phyloP scores from a whole-genome alignment of 2,329 filamentous ascomycete species.

The Ramularia collo-cygni region DNA sequence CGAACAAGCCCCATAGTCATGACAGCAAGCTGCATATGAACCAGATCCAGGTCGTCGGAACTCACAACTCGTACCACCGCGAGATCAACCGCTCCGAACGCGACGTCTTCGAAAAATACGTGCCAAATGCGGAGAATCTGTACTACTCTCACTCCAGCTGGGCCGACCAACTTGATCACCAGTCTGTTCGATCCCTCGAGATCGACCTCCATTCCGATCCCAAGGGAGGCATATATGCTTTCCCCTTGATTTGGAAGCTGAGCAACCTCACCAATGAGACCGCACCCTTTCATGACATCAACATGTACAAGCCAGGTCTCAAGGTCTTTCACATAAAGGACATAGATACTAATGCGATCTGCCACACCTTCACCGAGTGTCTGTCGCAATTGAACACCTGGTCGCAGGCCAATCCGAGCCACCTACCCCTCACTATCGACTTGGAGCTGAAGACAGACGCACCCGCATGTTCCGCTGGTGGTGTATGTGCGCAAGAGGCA shows the following conservation, averaged over 20 bases:
- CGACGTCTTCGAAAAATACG: constrained; percentile 34
- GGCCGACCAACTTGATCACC: constrained; percentile 39
- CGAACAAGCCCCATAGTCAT: constrained; percentile 3
- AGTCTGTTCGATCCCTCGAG: constrained; percentile 43
- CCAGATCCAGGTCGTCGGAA: constrained; percentile 46
- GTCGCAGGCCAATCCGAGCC: constrained; percentile 37
- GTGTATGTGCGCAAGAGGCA: constrained; percentile 34
- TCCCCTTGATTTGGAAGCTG: constrained; percentile 38
- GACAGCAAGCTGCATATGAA: constrained; percentile 39
- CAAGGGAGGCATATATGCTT: constrained; percentile 42
- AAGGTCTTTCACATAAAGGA: constrained; percentile 49
- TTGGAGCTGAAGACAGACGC: constrained; percentile 44
- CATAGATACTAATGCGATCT: constrained; percentile 41
- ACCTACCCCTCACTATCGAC: constrained; percentile 45
- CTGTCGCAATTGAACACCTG: constrained; percentile 39
- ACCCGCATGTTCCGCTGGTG: constrained; percentile 28
- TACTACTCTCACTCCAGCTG: constrained; percentile 45
- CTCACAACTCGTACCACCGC: constrained; percentile 48
- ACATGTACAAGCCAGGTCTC: constrained; percentile 38
- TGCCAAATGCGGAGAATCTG: constrained; percentile 35
- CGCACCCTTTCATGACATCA: constrained; percentile 34
- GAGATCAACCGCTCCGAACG: constrained; percentile 40
- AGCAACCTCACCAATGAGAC: constrained; percentile 33
- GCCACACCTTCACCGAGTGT: constrained; percentile 42
- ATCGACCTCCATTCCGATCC: constrained; percentile 46